These are phyloP conservation scores for Xanthoconium stramineum DNA, from an alignment of 768 basidiomycete species.

Conservation along the genomic window DNA sequence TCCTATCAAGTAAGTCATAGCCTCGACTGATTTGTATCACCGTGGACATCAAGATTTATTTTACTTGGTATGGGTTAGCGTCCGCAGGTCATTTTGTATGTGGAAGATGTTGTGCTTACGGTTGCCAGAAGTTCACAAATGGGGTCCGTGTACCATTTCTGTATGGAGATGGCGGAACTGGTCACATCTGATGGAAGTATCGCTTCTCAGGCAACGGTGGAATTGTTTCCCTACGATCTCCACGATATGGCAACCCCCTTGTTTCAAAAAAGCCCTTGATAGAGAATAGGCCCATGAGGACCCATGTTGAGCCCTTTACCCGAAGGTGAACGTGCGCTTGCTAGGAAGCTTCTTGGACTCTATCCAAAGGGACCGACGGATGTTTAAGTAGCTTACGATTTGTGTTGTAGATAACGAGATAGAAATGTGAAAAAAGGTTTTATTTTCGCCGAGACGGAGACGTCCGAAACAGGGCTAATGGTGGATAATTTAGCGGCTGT, in stretches of 20 bases:
- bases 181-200: constrained; percentile 1
- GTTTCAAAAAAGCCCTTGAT: constrained; percentile 8
- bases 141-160: constrained; percentile 3
- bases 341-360: not conserved
- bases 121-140: not conserved
- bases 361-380: not conserved
- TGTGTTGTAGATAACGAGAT: not conserved
- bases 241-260: constrained; percentile 7
- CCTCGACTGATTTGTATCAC: constrained; percentile 12
- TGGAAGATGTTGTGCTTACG: not conserved
- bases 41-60: not conserved
- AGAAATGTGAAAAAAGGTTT: not conserved
- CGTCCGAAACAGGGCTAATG: not conserved
- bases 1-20: constrained; percentile 13
- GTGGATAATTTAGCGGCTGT: constrained; percentile 6
- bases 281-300: not conserved
- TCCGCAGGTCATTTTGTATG: not conserved
- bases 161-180: constrained; percentile 1
- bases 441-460: constrained; percentile 17
- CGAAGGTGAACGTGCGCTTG: not conserved
- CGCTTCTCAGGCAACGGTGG: not conserved
- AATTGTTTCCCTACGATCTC: constrained; percentile 2
- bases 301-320: constrained; percentile 8
- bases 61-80: constrained; percentile 2
- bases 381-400: constrained; percentile 1